Conservation (phyloP, 2,329 filamentous ascomycete genomes). For the Lachnellula arida region DNA sequence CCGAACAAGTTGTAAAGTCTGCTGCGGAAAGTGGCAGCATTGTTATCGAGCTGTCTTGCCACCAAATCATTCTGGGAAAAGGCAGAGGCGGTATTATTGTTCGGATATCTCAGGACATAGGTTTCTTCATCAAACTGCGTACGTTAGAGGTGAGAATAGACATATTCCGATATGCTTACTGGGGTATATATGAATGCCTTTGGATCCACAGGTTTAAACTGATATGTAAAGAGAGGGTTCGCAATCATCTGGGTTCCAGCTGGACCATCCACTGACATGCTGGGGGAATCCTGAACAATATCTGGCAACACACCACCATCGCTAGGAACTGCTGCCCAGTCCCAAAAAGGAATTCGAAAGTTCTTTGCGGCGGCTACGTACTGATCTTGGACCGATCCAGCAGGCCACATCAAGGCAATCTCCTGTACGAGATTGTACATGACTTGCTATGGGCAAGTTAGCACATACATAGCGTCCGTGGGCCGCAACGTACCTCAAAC, state of each 20-base stretch:
- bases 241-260: slow-evolving; percentile 36
- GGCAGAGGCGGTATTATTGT: slow-evolving; percentile 37
- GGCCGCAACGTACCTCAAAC: slow-evolving; percentile 44
- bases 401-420: slow-evolving; percentile 37
- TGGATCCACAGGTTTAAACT: slow-evolving; percentile 39
- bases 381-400: slow-evolving; percentile 26
- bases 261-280: slow-evolving; percentile 50
- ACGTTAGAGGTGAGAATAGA: background rate
- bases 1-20: slow-evolving; percentile 65
- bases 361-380: slow-evolving; percentile 42
- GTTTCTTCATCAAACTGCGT: slow-evolving; percentile 53
- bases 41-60: slow-evolving; percentile 47
- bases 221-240: slow-evolving; percentile 51
- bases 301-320: slow-evolving; percentile 44
- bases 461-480: background rate
- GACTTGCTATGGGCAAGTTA: slow-evolving; percentile 42
- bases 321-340: slow-evolving; percentile 44
- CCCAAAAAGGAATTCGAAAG: slow-evolving; percentile 45
- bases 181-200: slow-evolving; percentile 54
- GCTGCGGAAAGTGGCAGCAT: slow-evolving; percentile 51
- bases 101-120: slow-evolving; percentile 54
- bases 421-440: slow-evolving; percentile 43
- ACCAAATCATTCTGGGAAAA: slow-evolving; percentile 57
- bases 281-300: slow-evolving; percentile 41
- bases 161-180: slow-evolving; percentile 38